Base-by-base conservation (phyloP, 1,284 basidiomycete species). In the Heliocybe sulcata region DNA sequence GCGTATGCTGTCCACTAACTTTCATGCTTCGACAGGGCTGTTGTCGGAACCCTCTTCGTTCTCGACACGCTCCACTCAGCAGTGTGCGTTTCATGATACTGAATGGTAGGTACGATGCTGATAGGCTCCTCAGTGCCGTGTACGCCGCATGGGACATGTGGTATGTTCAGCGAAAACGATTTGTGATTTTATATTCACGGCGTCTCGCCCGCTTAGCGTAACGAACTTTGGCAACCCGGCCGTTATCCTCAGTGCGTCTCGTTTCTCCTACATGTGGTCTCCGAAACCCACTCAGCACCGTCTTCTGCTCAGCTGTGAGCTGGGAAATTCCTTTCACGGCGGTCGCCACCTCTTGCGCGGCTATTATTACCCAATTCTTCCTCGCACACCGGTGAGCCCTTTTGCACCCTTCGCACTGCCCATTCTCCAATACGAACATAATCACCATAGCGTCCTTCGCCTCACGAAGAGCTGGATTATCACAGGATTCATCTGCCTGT, bases 11-110 rank as follows among this genome's bases (percentile, higher is more conserved):
- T 23, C 14, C 45, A 8, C 56, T 53, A 42, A 76, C 75, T 57
- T 58, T 50, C 48, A 69, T 75, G 10, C 8, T 26, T 20, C 47
- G 4, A 22, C 22, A 49, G 47, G 27, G 20, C 23, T 20, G 20
- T 25, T 11, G 47, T 49, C 11, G 47, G 47, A 4, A 11, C 20
- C 45, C 60, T 78, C n/a, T 78, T 77, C 60, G n/a, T 67, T 10
- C 57, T 76, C 51, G 77, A 79, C 60, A 73, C 73, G 1, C 58
- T 76, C 35, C 76, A 79, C 55, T 78, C 72, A 60, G 58, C 61
- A 2, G 65, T 72, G 73, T 76, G 63, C 12, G 47, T 49, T 9
- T 35, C 47, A 31, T 26, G n/a, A n/a, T 11, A 6, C 42, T 35
- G 23, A 16, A n/a, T n/a, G n/a, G n/a, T n/a, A n/a, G n/a, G n/a